Evolutionary conservation across 2,329 filamentous ascomycete species (phyloP).

Genomic region (Akanthomyces muscarius): DNA sequence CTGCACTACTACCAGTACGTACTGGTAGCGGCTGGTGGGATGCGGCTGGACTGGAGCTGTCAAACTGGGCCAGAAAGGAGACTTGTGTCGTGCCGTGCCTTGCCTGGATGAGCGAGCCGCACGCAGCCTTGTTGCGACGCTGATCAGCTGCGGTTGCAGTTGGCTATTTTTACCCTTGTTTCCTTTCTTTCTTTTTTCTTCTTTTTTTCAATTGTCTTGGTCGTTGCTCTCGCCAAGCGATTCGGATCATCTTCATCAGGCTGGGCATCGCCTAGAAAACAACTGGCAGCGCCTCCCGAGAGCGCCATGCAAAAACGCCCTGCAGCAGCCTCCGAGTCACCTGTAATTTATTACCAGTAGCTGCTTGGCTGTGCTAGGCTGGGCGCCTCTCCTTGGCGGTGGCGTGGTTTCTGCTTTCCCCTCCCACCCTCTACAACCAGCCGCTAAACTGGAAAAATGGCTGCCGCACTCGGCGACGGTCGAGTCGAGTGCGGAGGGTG

Average conservation of each 20-base stretch:
- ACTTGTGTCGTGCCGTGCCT: not conserved
- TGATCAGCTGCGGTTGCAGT: not conserved
- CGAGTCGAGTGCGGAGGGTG: not conserved
- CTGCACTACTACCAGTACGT: not conserved
- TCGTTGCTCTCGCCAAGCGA: not conserved
- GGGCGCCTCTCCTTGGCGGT: not conserved
- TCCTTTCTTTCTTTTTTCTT: not conserved
- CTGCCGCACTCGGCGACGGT: not conserved
- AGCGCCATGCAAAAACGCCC: not conserved
- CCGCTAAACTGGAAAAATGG: not conserved
- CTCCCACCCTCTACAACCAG: not conserved
- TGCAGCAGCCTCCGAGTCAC: not conserved
- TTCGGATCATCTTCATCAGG: not conserved
- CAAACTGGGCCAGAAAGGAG: not conserved
- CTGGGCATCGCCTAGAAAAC: not conserved
- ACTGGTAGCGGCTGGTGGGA: not conserved
- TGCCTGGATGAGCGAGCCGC: not conserved
- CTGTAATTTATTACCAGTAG: not conserved
- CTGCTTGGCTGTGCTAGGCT: not conserved
- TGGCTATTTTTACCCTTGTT: not conserved
- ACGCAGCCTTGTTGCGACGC: not conserved
- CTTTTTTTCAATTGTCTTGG: not conserved
- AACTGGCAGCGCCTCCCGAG: conserved; percentile 7
- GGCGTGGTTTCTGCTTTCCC: not conserved
- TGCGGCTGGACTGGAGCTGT: not conserved